phyloP scores from a whole-genome alignment of 2,329 filamentous ascomycete genomes.

The Pseudocercospora eumusae region DNA sequence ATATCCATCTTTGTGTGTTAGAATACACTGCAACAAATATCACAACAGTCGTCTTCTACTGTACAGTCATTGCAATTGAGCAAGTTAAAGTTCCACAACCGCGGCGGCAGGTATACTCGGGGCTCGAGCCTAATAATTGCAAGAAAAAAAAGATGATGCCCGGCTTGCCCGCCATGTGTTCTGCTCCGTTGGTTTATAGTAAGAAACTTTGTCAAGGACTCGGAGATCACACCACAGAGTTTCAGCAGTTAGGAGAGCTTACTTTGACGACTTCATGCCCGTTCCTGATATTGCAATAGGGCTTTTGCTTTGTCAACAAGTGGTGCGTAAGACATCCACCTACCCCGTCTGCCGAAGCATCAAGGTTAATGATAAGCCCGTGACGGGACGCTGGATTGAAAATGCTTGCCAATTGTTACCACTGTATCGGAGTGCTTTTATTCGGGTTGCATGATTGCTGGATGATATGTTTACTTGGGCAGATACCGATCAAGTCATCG shows the following conservation, averaged over 20 bases:
- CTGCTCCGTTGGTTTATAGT: not conserved
- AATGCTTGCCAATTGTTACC: not conserved
- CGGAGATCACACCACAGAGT: conserved; percentile 4
- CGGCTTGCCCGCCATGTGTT: no score
- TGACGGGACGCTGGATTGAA: not conserved
- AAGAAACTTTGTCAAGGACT: conserved; percentile 1
- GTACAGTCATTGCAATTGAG: not conserved
- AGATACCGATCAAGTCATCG: not conserved
- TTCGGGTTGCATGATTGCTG: no score
- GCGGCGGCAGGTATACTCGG: not conserved
- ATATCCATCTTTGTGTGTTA: not conserved
- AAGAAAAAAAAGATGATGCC: no score
- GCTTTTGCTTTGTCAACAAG: not conserved
- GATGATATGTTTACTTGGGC: not conserved
- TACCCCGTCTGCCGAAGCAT: not conserved
- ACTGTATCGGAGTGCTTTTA: no score
- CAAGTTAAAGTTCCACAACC: conserved; percentile 1
- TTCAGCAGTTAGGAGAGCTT: not conserved
- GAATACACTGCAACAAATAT: not conserved
- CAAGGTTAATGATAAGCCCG: not conserved
- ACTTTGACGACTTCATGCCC: conserved; percentile 1
- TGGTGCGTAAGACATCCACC: not conserved
- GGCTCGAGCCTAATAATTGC: conserved; percentile 6
- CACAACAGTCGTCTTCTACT: no score
- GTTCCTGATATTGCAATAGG: not conserved